Conservation (phyloP, 148 eudicot genomes). For the Silene uniflora region DNA sequence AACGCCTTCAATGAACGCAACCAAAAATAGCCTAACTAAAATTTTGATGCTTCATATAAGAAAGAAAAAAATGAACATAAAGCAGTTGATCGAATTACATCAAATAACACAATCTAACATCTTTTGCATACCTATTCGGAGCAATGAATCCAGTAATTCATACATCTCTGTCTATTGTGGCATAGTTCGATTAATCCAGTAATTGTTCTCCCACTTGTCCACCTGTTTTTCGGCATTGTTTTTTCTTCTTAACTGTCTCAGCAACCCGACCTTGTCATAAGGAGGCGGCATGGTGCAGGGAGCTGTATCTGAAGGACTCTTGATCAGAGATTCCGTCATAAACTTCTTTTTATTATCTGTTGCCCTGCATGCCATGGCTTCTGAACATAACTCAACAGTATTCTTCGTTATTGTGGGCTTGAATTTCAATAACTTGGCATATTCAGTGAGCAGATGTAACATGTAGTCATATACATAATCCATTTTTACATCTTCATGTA, state of each 20-base stretch:
- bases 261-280: slow-evolving; percentile 28
- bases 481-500: slow-evolving; percentile 56
- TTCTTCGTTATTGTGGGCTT: slow-evolving; percentile 48
- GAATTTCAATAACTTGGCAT: slow-evolving; percentile 61
- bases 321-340: slow-evolving; percentile 60
- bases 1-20: background rate
- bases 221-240: slow-evolving; percentile 36
- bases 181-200: slow-evolving; percentile 37
- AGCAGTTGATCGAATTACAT: background rate
- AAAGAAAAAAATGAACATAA: background rate
- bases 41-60: too few relatives aligned
- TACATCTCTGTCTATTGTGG: slow-evolving; percentile 3
- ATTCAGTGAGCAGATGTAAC: slow-evolving; percentile 70
- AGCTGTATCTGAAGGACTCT: slow-evolving; percentile 36
- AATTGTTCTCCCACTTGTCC: slow-evolving; percentile 49
- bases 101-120: background rate
- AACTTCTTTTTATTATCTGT: slow-evolving; percentile 43
- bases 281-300: slow-evolving; percentile 75
- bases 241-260: slow-evolving; percentile 28
- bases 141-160: background rate
- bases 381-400: slow-evolving; percentile 68
- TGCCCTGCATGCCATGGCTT: slow-evolving; percentile 56
- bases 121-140: background rate
- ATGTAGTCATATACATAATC: slow-evolving; percentile 81
- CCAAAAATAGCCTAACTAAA: too few relatives aligned